Base-by-base conservation (phyloP, 2,329 filamentous ascomycete genomes). In the Cladosporium sp. region DNA sequence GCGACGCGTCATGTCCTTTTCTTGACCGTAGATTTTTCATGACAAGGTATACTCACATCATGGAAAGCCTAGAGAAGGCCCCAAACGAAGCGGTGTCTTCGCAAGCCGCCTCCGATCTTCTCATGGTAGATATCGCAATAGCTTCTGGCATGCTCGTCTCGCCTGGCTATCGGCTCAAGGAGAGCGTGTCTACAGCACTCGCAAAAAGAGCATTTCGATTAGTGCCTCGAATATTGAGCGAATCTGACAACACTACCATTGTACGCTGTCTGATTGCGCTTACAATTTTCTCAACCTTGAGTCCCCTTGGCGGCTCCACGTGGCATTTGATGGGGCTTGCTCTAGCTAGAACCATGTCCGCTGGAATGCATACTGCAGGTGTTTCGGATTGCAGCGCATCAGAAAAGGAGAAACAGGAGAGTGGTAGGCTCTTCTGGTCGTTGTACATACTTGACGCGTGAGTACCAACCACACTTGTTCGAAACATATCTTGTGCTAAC, bases 321-420 rank as follows among this genome's bases (percentile, higher is more conserved):
- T 61, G 58, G 58, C 58, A 61, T 39, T 21, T 61, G 8, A 34
- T 61, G 10, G 58, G 58, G 14, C 58, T 61, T n/a, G 58, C 58
- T 23, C 46, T 61, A n/a, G 58, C 58, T n/a, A 21, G 58, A 8
- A 53, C n/a, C 13, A 61, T 61, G 58, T 51, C 58, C 25, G 26
- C 58, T n/a, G 58, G 58, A 16, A 61, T 61, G 58, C 58, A 61
- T 25, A 61, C 58, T 11, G 32, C 28, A 13, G 58, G 30, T 21
- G 58, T 61, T 10, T 61, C 58, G 8, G 46, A 61, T 23, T 26
- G 32, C 8, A 51, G 21, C 7, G 30, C 58, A 14, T 18, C 46
- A 32, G 58, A 61, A 10, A 21, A 32, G 16, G 58, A 23, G 14
- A 53, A 32, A 36, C 43, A 13, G 23, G 58, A 61, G 28, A 53